phyloP scores from a whole-genome alignment of 108 stramenopile species.

The Nitzschia putrida region DNA sequence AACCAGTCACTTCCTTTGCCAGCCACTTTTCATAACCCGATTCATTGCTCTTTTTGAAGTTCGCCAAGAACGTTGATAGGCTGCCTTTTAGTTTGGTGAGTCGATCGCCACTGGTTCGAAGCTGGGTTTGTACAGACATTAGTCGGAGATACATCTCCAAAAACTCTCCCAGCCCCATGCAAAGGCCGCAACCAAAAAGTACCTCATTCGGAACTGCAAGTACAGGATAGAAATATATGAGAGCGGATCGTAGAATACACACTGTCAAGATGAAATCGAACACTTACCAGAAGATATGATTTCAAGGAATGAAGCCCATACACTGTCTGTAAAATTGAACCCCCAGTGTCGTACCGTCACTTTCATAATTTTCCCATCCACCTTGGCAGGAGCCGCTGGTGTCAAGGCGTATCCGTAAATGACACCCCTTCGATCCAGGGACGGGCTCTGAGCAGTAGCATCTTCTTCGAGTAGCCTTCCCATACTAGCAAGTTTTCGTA shows the following conservation, averaged over 20 bases:
- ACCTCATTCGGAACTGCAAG: conserved; percentile 48
- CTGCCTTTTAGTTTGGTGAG: conserved; percentile 33
- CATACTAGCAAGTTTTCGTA: conserved; percentile 48
- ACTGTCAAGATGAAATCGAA: not conserved
- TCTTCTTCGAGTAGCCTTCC: conserved; percentile 48
- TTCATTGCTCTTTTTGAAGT: conserved; percentile 24
- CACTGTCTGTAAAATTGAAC: conserved; percentile 55
- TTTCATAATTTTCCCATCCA: conserved; percentile 31
- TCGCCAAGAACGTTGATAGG: conserved; percentile 24
- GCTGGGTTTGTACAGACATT: conserved; percentile 46
- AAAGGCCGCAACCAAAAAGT: conserved; percentile 51
- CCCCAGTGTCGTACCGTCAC: conserved; percentile 64
- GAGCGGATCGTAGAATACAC: not conserved
- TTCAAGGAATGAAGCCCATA: conserved; percentile 64
- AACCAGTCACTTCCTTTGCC: conserved; percentile 4
- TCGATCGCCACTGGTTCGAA: conserved; percentile 31
- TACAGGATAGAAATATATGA: not conserved
- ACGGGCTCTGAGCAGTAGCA: conserved; percentile 25
- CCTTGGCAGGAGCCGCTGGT: conserved; percentile 27
- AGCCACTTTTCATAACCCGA: conserved; percentile 39
- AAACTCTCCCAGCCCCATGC: conserved; percentile 53
- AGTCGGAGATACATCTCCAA: conserved; percentile 56
- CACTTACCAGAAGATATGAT: conserved; percentile 31
- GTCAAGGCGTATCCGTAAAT: conserved; percentile 30
- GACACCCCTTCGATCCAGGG: conserved; percentile 30